Base-by-base conservation (phyloP, 2,329 filamentous ascomycete genomes). In the Sporothrix humicola region DNA sequence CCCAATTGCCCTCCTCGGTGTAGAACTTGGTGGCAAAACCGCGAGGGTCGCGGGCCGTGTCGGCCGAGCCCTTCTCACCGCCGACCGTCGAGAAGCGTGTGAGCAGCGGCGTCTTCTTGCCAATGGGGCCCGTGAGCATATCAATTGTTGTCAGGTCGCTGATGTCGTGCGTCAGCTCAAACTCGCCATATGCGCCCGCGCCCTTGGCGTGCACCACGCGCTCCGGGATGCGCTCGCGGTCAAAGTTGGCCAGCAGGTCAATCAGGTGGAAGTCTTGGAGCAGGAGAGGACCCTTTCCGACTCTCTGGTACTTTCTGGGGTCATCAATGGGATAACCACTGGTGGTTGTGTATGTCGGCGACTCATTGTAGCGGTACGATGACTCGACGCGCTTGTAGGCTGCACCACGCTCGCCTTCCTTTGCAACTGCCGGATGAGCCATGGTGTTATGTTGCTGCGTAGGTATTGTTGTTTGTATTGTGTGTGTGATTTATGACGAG, bases 1-100 rank as follows among this genome's bases (percentile, higher is more conserved):
- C 91, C 88, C 90, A 92, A 76, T 92, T 93, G 6, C 92, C 92
- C 78, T 94, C 91, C 0, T 91, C 83, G 0, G 92, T 94, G 78
- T 93, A 93, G 77, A 92, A 89, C 80, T 92, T 93, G 73, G 92
- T 81, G 0, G 92, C 91, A 76, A 94, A 95, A 0, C 92, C 92
- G 63, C 92, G 87, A 2, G 93, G 91, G 84, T 95, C 92, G 15
- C 92, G 88, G 0, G 93, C 92, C 0, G 92, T 93, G 79, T 95
- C 93, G 2, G 92, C 90, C 69, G 90, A 92, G 9, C 92, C 92
- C 72, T 89, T 87, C 78, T 89, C 92, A 8, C 91, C 91, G 1
- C 92, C 85, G 0, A 93, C 92, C 0, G 92, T 95, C 0, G 92
- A 94, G 80, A 95, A 94, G 0, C 92, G 89, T 9, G 91, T 78